phyloP scores from a whole-genome alignment of 495 filamentous ascomycete genomes.

The Podospora comata region DNA sequence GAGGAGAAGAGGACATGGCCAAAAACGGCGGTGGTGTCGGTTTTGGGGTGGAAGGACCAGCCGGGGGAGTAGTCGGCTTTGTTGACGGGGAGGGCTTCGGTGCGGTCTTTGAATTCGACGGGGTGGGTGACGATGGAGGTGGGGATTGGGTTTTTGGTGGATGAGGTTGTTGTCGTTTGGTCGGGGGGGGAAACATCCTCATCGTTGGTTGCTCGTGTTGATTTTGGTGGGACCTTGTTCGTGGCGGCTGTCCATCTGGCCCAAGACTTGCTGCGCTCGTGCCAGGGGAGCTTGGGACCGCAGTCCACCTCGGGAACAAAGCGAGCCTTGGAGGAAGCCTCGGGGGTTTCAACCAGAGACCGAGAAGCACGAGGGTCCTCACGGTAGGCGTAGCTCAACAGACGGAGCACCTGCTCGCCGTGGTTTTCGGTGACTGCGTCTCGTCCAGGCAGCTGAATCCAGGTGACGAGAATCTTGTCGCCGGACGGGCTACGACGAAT shows the following conservation, averaged over 20 bases:
- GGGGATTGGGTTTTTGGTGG: slow-evolving; percentile 13
- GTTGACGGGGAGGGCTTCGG: neutral
- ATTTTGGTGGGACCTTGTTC: no score
- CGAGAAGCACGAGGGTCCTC: slow-evolving; percentile 24
- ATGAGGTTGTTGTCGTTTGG: neutral
- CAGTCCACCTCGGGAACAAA: slow-evolving; percentile 28
- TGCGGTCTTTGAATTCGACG: slow-evolving; percentile 10
- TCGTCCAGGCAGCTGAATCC: slow-evolving; percentile 33
- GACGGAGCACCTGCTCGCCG: slow-evolving; percentile 41
- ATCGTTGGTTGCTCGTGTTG: no score
- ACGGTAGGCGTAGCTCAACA: slow-evolving; percentile 39
- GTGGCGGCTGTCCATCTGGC: slow-evolving; percentile 33
- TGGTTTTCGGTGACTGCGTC: slow-evolving; percentile 29
- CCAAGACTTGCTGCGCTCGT: slow-evolving; percentile 42
- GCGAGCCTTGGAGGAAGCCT: slow-evolving; percentile 17
- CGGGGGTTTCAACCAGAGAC: slow-evolving; percentile 15
- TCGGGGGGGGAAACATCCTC: neutral
- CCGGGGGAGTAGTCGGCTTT: neutral
- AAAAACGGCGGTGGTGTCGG: slow-evolving; percentile 39
- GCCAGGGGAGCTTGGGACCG: slow-evolving; percentile 41
- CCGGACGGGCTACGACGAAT: slow-evolving; percentile 26
- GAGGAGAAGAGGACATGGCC: slow-evolving; percentile 42
- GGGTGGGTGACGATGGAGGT: slow-evolving; percentile 16
- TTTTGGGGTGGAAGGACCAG: slow-evolving; percentile 31
- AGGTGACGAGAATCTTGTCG: slow-evolving; percentile 35